These are phyloP conservation scores for Quercus ilex DNA, from an alignment of 306 rosid genomes.

Conservation along the genomic window DNA sequence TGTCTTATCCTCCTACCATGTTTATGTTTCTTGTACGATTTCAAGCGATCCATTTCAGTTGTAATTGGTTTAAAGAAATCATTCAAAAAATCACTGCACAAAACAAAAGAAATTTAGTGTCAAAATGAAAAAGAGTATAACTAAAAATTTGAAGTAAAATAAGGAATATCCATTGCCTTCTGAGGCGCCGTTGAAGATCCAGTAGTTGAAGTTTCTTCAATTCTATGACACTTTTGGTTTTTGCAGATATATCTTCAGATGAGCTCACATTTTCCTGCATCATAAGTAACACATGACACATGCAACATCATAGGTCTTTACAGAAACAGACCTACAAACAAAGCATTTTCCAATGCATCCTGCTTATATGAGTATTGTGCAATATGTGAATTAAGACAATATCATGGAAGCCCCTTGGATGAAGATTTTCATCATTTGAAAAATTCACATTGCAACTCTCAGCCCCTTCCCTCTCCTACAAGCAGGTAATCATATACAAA, in stretches of 20 bases:
- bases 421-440: not conserved
- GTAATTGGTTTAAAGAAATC: conserved; percentile 86
- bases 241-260: conserved; percentile 94
- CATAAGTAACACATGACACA: conserved; percentile 13
- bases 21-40: conserved; percentile 79
- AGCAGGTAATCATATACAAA: not conserved
- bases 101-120: conserved; percentile 23
- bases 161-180: conserved; percentile 50
- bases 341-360: not conserved
- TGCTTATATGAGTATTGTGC: not conserved
- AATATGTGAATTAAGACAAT: not conserved
- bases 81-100: conserved; percentile 81
- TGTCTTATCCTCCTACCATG: conserved; percentile 97
- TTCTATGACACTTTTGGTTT: conserved; percentile 96
- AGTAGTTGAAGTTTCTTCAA: conserved; percentile 93
- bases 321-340: not conserved
- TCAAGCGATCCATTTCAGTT: conserved; percentile 76
- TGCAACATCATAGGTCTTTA: not conserved
- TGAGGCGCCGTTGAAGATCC: conserved; percentile 92
- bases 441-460: not conserved
- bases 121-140: conserved; percentile 9
- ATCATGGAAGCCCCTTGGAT: not conserved
- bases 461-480: not conserved
- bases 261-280: conserved; percentile 87
- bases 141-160: not conserved